Evolutionary conservation across 495 filamentous ascomycete genomes (phyloP).

Genomic region (Neurospora sp.): DNA sequence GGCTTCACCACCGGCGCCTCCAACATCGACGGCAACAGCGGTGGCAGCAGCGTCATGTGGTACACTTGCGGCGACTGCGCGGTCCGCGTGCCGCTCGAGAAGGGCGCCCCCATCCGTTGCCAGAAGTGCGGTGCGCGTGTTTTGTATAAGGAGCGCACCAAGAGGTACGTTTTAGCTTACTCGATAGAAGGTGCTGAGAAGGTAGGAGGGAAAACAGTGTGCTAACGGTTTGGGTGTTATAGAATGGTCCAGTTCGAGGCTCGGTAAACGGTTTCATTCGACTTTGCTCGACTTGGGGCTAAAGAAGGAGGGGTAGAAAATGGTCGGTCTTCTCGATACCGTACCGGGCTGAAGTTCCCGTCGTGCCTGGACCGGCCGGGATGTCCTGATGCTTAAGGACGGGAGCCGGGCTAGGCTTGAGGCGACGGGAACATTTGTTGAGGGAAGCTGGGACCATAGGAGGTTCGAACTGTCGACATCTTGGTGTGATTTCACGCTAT

Average conservation of each 20-base stretch:
- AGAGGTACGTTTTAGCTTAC: constrained; percentile 52
- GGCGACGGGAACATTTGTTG: neutral
- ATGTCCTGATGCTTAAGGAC: neutral
- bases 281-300: constrained; percentile 7
- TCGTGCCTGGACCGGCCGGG: neutral
- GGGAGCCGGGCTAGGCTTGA: neutral
- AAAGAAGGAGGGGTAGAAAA: neutral
- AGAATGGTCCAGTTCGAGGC: constrained; percentile 99
- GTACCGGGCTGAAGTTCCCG: neutral
- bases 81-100: constrained; percentile 65
- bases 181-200: neutral
- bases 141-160: constrained; percentile 95
- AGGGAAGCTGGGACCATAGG: neutral
- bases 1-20: constrained; percentile 21
- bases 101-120: constrained; percentile 83
- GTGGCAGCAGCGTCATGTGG: constrained; percentile 45
- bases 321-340: neutral
- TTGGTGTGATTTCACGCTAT: neutral
- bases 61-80: constrained; percentile 96
- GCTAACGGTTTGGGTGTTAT: neutral
- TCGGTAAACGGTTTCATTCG: constrained; percentile 39
- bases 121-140: constrained; percentile 94
- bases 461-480: neutral
- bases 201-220: neutral
- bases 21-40: constrained; percentile 16